Base-by-base conservation (phyloP, 768 basidiomycete genomes). In the Mycena filopes region DNA sequence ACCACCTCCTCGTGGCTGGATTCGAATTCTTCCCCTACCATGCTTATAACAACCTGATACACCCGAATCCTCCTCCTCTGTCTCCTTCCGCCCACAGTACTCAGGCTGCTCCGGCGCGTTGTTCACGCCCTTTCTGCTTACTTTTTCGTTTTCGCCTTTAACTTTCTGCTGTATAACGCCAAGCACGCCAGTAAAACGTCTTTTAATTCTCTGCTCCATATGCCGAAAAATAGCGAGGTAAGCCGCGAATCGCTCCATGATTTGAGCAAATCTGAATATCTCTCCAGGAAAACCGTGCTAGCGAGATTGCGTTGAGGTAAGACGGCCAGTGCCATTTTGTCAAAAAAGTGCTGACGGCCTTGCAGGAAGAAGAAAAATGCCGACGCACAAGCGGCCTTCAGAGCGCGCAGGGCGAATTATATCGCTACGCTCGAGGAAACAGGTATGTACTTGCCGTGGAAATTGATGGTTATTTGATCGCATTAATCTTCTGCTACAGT, bases 351-450 rank as follows among this genome's bases (percentile, higher is more conserved):
- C 36, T 36, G 36, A 36, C 15, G 11, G 15, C 10, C 10, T 9
- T 11, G 36, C 36, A 36, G 92, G 68, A 93, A 93, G 81, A 93
- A 92, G 83, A 95, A 95, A 81, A 95, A 95, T 72, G 93, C 93
- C 38, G 91, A 94, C 74, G 93, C 63, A 3, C 93, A 95, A 78
- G 93, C 93, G 57, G 92, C 92, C 63, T 94, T 94, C 77, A 84
- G 92, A 67, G 90, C 90, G 51, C 80, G 92, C 69, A 85, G 93
- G 69, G 92, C 91, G 51, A 94, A 92, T 77, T 95, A 95, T 76
- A 95, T 95, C 74, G 87, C 91, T 45, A 94, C 92, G 15, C 86
- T 95, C 67, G 93, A 95, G 76, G 93, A 93, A 75, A 93, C 93
- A 82, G 87, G 86, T 86, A 69, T 63, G 45, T 26, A 25, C n/a